These are phyloP conservation scores for Hypsizygus marmoreus DNA, from an alignment of 768 basidiomycete genomes.

Conservation along the genomic window DNA sequence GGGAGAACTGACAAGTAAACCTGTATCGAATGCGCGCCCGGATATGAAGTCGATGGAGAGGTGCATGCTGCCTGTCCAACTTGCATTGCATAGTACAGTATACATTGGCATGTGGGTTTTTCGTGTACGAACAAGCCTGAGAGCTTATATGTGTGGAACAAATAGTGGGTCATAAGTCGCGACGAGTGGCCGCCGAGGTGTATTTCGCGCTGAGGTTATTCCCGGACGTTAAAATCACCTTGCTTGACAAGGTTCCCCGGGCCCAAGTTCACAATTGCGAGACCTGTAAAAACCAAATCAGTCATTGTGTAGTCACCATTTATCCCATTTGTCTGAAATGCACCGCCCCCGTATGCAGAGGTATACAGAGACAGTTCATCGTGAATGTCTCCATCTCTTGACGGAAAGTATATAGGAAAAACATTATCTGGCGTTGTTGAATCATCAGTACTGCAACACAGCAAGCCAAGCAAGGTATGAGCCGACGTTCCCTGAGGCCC, in stretches of 20 bases:
- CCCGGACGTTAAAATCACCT: slow-evolving; percentile 29
- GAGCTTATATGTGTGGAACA: no score
- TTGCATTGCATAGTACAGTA: slow-evolving; percentile 8
- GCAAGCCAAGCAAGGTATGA: no score
- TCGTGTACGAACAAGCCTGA: not conserved
- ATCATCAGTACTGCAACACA: no score
- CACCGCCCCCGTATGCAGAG: no score
- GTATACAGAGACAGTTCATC: no score
- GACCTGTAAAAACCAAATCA: not conserved
- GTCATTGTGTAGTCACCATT: slow-evolving; percentile 24
- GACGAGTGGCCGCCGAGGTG: slow-evolving; percentile 11
- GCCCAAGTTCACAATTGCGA: not conserved
- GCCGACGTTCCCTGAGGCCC: no score
- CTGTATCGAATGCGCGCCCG: slow-evolving; percentile 27
- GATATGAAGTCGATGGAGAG: slow-evolving; percentile 25
- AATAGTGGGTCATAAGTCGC: no score
- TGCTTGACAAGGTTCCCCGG: not conserved
- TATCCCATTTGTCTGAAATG: no score
- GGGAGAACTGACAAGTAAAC: slow-evolving; percentile 24
- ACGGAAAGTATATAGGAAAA: no score
- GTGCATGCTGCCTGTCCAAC: slow-evolving; percentile 32
- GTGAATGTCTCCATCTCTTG: no score
- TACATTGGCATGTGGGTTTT: not conserved
- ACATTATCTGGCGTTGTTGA: no score
- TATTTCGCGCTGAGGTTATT: slow-evolving; percentile 20